Evolutionary conservation across 2,329 filamentous ascomycete genomes (phyloP), one percentile per base, ranked within the genome.

Genomic region (Hysterium pulicare): DNA sequence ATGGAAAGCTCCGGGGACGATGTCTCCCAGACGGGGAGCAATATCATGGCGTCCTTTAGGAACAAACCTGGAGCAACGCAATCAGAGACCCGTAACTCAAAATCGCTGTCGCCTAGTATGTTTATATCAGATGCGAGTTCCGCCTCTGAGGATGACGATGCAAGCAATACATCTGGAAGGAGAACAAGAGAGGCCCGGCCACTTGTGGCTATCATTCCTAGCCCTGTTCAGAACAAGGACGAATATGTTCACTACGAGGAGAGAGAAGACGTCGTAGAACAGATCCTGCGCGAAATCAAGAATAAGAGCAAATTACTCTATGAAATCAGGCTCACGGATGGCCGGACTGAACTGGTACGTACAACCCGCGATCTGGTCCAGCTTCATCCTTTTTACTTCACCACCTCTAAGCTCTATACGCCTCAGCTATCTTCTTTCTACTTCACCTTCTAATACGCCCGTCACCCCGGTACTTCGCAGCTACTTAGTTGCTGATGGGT

Each of bases 301-400:
- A 48, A 53, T 11, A 53, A 50, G 4, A 26, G 64, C 15, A 54
- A 57, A 2, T 39, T 71, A 24, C 45, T 57, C 8, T 76, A 72
- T 42, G 54, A 67, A 41, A 70, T 75, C 13, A 59, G 62, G 44
- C 66, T 74, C 24, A 60, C 60, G n/a, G 64, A 71, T 44, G 64
- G 58, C 13, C 56, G 55, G 33, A 57, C 57, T 9, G 66, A 67
- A 48, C 50, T 66, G 61, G 74, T 76, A 56, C 58, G 71, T 65
- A 22, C n/a, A 17, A 23, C 37, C 10, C 28, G n/a, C 17, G 17
- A 24, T 40, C 20, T 41, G n/a, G n/a, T 28, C 24, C 16, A 32
- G 16, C 24, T 20, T 30, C 30, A 17, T 40, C 16, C 21, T 5
- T 26, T 33, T 10, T 13, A 32, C n/a, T n/a, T n/a, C n/a, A n/a